Evolutionary conservation across 31 red algal genomes (phyloP).

Genomic region (Asparagopsis taxiformis): DNA sequence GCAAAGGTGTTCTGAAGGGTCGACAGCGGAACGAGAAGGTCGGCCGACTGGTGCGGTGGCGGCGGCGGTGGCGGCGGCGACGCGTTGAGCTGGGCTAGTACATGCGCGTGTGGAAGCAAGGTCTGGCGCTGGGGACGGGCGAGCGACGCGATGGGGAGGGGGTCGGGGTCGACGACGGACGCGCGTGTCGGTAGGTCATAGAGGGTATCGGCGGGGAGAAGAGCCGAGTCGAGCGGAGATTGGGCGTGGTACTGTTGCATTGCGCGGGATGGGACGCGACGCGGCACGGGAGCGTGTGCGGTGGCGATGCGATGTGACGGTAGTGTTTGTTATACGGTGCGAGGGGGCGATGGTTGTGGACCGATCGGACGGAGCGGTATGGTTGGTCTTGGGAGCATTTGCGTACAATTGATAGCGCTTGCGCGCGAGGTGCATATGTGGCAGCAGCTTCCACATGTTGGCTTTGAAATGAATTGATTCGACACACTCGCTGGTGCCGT

Average conservation of each 20-base stretch:
- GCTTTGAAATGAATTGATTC: too few species aligned
- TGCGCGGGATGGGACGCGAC: neutral
- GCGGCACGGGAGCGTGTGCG: neutral
- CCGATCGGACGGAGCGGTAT: too few species aligned
- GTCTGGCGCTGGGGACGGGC: neutral
- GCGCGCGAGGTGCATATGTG: too few species aligned
- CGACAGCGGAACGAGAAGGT: neutral
- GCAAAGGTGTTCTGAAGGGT: neutral
- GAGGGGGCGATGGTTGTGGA: too few species aligned
- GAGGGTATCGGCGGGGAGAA: neutral
- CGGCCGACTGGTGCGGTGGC: neutral
- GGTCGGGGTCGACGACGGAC: neutral
- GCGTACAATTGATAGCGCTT: too few species aligned
- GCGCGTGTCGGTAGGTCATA: neutral
- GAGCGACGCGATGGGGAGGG: neutral
- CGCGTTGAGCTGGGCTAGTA: neutral
- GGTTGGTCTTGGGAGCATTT: too few species aligned
- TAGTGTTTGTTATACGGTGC: too few species aligned
- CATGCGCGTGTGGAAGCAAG: neutral
- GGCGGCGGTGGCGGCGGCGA: neutral
- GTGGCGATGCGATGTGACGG: too few species aligned
- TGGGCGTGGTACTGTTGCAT: neutral
- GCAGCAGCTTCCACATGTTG: too few species aligned
- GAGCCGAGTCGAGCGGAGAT: neutral
- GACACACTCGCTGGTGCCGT: too few species aligned